phyloP scores from a whole-genome alignment of 495 filamentous ascomycete species.

The Paragyromitra xinjiangensis region DNA sequence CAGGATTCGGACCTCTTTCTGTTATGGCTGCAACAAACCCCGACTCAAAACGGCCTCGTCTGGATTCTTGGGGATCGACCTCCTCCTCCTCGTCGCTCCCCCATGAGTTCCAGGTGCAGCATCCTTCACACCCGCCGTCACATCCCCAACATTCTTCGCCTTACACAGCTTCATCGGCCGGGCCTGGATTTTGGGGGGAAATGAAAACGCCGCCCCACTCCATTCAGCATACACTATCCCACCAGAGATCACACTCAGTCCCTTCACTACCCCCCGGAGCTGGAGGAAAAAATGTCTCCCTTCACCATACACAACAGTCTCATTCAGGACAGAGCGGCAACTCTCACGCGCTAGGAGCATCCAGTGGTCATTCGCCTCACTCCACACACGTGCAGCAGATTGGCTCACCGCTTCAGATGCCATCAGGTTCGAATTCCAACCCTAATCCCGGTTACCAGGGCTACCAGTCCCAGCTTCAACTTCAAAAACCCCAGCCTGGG shows the following conservation, averaged over 20 bases:
- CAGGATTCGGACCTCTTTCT: conserved; percentile 53
- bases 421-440: conserved; percentile 36
- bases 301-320: conserved; percentile 49
- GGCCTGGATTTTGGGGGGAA: conserved; percentile 51
- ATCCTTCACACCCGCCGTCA: conserved; percentile 53
- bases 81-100: conserved; percentile 50
- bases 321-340: conserved; percentile 50
- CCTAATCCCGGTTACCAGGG: conserved; percentile 50
- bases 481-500: conserved; percentile 47
- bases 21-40: conserved; percentile 55
- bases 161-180: conserved; percentile 46
- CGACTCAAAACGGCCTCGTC: conserved; percentile 55
- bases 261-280: conserved; percentile 50
- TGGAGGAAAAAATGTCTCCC: conserved; percentile 51
- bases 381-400: conserved; percentile 39
- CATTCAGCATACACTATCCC: conserved; percentile 53
- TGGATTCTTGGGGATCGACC: conserved; percentile 53
- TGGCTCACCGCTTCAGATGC: conserved; percentile 45
- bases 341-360: conserved; percentile 37
- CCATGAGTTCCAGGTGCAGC: conserved; percentile 50
- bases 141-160: conserved; percentile 54
- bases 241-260: conserved; percentile 53
- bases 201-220: conserved; percentile 55
- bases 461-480: conserved; percentile 50
- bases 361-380: conserved; percentile 40